phyloP scores from a whole-genome alignment of 2,329 filamentous ascomycete genomes.

The Aspergillus sp. region DNA sequence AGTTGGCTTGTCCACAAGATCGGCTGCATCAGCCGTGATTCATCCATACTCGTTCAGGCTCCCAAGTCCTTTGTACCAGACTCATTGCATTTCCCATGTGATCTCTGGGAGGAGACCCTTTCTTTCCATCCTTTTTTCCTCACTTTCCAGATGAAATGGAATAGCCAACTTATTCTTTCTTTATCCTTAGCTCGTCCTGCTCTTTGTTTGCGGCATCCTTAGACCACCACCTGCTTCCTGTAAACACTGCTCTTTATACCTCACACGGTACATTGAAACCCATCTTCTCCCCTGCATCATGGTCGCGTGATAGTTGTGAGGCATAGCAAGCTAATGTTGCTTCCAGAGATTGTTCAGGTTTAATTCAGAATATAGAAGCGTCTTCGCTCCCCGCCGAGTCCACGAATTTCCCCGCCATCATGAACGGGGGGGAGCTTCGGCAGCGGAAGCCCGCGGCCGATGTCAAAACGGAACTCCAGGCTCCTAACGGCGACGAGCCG shows the following conservation, averaged over 20 bases:
- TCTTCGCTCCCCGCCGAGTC: neutral
- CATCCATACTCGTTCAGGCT: neutral
- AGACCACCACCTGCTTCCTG: slow-evolving; percentile 7
- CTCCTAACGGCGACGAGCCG: slow-evolving; percentile 34
- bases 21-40: slow-evolving; percentile 16
- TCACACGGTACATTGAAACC: neutral
- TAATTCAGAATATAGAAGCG: neutral
- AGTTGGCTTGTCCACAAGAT: slow-evolving; percentile 14
- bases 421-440: slow-evolving; percentile 39
- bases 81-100: slow-evolving; percentile 9
- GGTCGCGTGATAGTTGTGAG: slow-evolving; percentile 13
- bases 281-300: neutral
- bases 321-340: slow-evolving; percentile 8
- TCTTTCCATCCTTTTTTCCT: neutral
- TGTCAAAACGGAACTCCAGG: slow-evolving; percentile 24
- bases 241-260: slow-evolving; percentile 17
- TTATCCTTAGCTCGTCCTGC: slow-evolving; percentile 1
- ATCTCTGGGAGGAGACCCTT: slow-evolving; percentile 8
- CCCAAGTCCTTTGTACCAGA: neutral
- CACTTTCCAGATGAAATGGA: slow-evolving; percentile 4
- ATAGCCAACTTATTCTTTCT: slow-evolving; percentile 9
- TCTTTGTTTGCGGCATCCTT: slow-evolving; percentile 2
- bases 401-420: slow-evolving; percentile 21
- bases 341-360: neutral
- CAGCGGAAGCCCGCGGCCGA: slow-evolving; percentile 34